Evolutionary conservation across 2,329 filamentous ascomycete genomes (phyloP).

Genomic region (Trichoderma breve): DNA sequence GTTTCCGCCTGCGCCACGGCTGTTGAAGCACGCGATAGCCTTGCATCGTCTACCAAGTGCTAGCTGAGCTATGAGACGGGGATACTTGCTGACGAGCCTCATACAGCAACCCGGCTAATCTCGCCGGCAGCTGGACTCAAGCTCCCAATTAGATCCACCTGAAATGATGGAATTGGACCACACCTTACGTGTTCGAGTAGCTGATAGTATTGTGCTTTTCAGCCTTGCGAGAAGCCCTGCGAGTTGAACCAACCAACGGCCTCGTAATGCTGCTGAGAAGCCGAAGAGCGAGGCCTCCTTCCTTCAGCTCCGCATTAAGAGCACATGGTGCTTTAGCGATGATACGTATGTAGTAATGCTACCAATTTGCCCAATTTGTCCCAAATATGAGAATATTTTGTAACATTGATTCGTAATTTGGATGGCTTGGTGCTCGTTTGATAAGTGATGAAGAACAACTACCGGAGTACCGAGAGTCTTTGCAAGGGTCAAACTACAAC

Average conservation of each 20-base stretch:
- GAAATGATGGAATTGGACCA: background rate
- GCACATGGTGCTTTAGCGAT: background rate
- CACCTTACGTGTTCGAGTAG: background rate
- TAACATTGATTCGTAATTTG: background rate
- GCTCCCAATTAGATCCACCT: background rate
- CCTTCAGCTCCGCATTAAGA: no score
- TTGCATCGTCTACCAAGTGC: background rate
- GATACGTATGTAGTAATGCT: background rate
- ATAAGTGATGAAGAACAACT: background rate
- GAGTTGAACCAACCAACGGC: background rate
- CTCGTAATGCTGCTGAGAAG: background rate
- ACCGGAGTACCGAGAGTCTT: background rate
- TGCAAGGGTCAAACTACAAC: background rate
- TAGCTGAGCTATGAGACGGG: background rate
- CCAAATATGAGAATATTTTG: background rate
- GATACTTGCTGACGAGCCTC: background rate
- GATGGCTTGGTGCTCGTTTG: background rate
- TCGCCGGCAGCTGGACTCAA: background rate
- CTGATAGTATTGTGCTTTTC: background rate
- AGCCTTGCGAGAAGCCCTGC: background rate
- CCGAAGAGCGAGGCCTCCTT: background rate
- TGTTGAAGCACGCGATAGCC: background rate
- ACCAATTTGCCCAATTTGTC: background rate
- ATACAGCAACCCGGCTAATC: background rate
- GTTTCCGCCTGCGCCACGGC: background rate